These are phyloP conservation scores for Sporothrix luriei DNA, from an alignment of 2,329 filamentous ascomycete species.

Conservation along the genomic window DNA sequence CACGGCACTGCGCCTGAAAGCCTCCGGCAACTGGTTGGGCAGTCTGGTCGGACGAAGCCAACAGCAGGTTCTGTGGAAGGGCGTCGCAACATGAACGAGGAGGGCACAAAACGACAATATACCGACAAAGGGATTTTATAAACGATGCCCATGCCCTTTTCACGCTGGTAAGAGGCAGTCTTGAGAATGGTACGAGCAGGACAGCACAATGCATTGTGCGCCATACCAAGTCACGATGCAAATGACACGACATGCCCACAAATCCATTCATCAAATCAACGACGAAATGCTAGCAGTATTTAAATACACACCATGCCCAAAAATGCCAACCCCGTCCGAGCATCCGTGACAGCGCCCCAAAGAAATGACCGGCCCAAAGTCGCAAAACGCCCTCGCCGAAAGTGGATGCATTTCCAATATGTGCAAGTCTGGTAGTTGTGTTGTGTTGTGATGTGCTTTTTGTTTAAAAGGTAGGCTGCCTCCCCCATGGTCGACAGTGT, in stretches of 20 bases:
- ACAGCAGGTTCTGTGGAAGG: slow-evolving; percentile 53
- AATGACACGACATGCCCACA: neutral
- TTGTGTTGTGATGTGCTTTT: too few species aligned
- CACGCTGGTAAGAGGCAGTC: neutral
- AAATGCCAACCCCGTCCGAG: slow-evolving; percentile 14
- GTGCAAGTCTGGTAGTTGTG: too few species aligned
- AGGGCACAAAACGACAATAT: neutral
- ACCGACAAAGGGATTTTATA: too few species aligned
- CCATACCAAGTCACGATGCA: neutral
- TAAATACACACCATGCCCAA: slow-evolving; percentile 2
- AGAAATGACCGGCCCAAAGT: slow-evolving; percentile 1
- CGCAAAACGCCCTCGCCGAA: slow-evolving; percentile 22
- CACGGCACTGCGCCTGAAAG: slow-evolving; percentile 57
- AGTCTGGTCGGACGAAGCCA: slow-evolving; percentile 56
- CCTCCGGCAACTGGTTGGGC: slow-evolving; percentile 66
- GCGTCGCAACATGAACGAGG: slow-evolving; percentile 6
- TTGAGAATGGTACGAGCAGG: too few species aligned
- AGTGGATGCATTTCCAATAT: neutral
- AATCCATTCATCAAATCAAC: neutral
- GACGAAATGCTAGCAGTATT: slow-evolving; percentile 5
- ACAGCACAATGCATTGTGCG: neutral
- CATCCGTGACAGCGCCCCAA: slow-evolving; percentile 19
- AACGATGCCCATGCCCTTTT: neutral
- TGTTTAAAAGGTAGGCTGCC: neutral
- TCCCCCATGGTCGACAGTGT: neutral